Base-by-base conservation (phyloP, 495 filamentous ascomycete genomes). In the Talaromyces borbonicus region DNA sequence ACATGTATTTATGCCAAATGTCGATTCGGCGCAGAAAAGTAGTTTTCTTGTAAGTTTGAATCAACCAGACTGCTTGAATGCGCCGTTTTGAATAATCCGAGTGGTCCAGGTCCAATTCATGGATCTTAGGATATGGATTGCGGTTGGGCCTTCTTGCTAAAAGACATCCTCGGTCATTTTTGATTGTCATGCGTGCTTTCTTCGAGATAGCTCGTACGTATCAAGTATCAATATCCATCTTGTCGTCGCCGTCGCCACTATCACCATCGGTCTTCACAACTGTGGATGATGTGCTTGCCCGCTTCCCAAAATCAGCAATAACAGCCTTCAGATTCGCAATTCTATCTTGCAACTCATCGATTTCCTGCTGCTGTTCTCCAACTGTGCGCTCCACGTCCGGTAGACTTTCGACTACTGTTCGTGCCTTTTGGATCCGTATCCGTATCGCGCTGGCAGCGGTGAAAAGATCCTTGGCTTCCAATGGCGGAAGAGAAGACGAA, bases 331-430 rank as follows among this genome's bases (percentile, higher is more conserved):
- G 75, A 46, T 65, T 69, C 46, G 61, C 60, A 49, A 85, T 75
- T 47, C 73, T 68, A 45, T 74, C 81, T 66, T 90, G 81, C 35
- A 96, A 71, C 55, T 83, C 80, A 36, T 51, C 52, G 36, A 96
- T 89, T 71, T 95, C 90, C 31, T 63, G 73, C 50, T 87, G 75
- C 66, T 95, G 89, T 56, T 95, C 87, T 37, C 74, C 67, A 1
- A 87, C 64, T n/a, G 68, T 74, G 42, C 86, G 73, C 9, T 79
- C 67, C 37, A 92, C 71, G 64, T 93, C 88, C 9, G 85, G 84
- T 50, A 96, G 66, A 43, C 64, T 65, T 47, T 77, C 71, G 9
- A 95, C 71, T 30, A 82, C 78, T 7, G 52, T 66, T 14, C 84
- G 72, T 39, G 90, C 90, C 51, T 79, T 83, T 56, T 86, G 81